Evolutionary conservation across 1,139 yeast species (phyloP).

Genomic region (Arxiozyma bovina): DNA sequence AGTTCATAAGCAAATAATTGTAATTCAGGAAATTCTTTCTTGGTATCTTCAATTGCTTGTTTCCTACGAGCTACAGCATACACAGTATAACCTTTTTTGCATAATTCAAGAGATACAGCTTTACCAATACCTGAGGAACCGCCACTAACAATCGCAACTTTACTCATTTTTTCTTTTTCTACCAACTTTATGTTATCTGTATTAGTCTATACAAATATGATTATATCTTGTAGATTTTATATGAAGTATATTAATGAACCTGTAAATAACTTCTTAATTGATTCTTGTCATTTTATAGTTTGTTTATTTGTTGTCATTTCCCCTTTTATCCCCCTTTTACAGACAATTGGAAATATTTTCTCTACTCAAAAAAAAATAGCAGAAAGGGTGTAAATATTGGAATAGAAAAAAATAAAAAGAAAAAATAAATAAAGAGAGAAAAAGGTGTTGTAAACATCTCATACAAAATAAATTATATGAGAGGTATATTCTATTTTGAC

Average conservation of each 20-base stretch:
- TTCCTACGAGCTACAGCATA: slow-evolving; percentile 67
- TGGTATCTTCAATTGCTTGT: slow-evolving; percentile 49
- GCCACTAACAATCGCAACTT: slow-evolving; percentile 60
- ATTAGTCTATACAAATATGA: not conserved
- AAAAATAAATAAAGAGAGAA: too few species aligned
- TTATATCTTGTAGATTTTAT: not conserved
- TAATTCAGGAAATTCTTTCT: slow-evolving; percentile 20
- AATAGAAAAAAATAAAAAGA: too few species aligned
- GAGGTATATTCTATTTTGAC: not conserved
- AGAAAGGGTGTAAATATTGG: not conserved
- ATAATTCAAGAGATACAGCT: slow-evolving; percentile 56
- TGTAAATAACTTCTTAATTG: not conserved
- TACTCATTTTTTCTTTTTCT: slow-evolving; percentile 7
- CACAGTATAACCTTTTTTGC: slow-evolving; percentile 54
- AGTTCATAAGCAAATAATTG: slow-evolving; percentile 33
- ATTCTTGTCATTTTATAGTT: not conserved
- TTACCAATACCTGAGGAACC: slow-evolving; percentile 78
- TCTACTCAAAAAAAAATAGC: too few species aligned
- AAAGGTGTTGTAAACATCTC: not conserved
- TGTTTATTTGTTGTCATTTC: too few species aligned
- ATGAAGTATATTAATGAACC: too few species aligned
- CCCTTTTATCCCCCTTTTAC: not conserved
- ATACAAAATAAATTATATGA: too few species aligned
- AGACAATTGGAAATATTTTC: too few species aligned
- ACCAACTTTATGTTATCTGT: not conserved